Evolutionary conservation across 371 early-diverging fungal species (phyloP), one percentile per base, ranked within the genome.

Genomic region (Lichtheimia ornata): DNA sequence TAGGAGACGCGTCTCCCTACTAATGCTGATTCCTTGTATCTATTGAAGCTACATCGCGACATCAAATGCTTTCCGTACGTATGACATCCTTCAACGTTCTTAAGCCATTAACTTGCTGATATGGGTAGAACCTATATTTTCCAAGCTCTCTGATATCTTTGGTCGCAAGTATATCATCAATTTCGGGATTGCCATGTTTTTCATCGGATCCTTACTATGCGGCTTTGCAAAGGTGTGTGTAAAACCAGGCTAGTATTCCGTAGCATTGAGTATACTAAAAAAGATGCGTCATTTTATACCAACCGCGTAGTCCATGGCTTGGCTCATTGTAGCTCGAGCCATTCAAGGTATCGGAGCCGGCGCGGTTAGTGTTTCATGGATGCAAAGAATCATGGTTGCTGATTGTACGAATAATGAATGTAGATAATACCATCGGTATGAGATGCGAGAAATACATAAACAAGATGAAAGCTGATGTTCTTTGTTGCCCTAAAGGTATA

Each of bases 131-230:
- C 81, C 81, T 22, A 47, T 79, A 5, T 87, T 84, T 60, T 75
- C 87, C 11, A 82, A 86, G 59, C 67, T 87, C 53, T 79, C 88
- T 11, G 88, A 89, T 61, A 88, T 90, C 64, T 90, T 90, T 69
- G 92, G 90, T n/a, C 83, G 90, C 5, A 89, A 88, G 66, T 55
- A 69, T 47, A 81, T 82, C 24, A 68, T 86, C 44, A 59, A 88
- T 15, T 58, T 76, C 50, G 82, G 86, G 25, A 76, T 87, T 43
- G 45, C 59, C 25, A 53, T 87, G 22, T 92, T 92, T 66, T 66
- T 82, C 45, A 41, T 86, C 43, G 89, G 87, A 2, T 85, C 86
- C 5, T 35, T 83, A n/a, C 44, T 84, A 0, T 87, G 88, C 68
- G 92, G 84, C 30, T 82, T 74, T 11, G 63, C 77, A 12, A 43